Base-by-base conservation (phyloP, 164 flowering plant genomes). In the Annona squamosa region DNA sequence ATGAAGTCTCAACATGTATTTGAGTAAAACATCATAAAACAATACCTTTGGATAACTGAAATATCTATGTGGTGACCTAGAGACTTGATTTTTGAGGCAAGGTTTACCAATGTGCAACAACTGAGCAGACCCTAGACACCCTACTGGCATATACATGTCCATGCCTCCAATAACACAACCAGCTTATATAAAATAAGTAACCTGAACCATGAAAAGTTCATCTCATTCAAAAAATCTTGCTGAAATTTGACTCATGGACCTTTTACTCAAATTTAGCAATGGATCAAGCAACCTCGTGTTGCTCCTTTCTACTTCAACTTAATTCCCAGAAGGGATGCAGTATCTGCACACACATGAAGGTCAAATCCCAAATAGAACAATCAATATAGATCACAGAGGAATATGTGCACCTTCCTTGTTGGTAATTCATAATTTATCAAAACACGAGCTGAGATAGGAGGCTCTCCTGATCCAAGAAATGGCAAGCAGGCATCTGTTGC, bases 401-500 rank as follows among this genome's bases (percentile, higher is more conserved):
- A 41, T 1, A 46, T 41, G 10, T 37, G 9, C 66, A 94, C 99
- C 97, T 93, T 93, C 84, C 91, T 96, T 61, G 86, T 56, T 4
- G 99, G 99, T 45, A 96, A 74, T 82, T 90, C 99, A 68, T 86
- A 93, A 77, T 93, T 93, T 72, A 96, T 91, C 76, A 93, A 73
- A 74, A 93, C 81, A 66, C 87, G 91, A 73, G 97, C 92, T 72
- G 86, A 75, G 65, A 92, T 56, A 47, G 97, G 86, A 5, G 88
- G 78, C 82, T 96, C 98, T 65, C 91, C 94, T 5, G 88, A 82
- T 69, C 87, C 76, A 75, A 89, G 69, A 75, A 90, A 76, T 4
- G 98, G 99, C 78, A 96, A 88, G 81, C 99, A 96, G 12, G 88
- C 88, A 82, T 96, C 98, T 9, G 98, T 92, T 10, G 86, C 89